Evolutionary conservation across 2,329 filamentous ascomycete genomes (phyloP), one percentile per base, ranked within the genome.

Genomic region (Monilinia aucupariae): DNA sequence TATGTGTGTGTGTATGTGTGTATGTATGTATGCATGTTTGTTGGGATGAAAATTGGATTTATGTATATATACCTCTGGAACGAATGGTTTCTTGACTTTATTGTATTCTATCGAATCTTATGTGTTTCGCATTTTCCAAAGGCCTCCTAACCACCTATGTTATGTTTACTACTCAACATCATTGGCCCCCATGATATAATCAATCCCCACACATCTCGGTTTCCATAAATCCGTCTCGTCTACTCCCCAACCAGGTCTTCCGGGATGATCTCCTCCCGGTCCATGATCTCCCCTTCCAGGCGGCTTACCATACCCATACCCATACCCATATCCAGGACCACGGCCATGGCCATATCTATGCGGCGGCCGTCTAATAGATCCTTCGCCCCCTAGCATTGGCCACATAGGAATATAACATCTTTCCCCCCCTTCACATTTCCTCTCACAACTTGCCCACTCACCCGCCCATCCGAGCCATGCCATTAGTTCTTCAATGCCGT

Each of bases 391-490:
- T 10, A 71, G 64, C 64, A 79, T 65, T 2, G 80, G 80, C 80
- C 79, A 82, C 76, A 81, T 82, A 1, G 80, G 79, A 47, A 82
- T 79, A 64, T 76, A 80, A 66, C 80, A 81, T 15, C 75, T 73
- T 67, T 81, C 77, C 62, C 78, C 75, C 69, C 73, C 75, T 4
- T 66, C 75, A 63, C 79, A 81, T 48, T 74, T 73, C 37, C 74
- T 68, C 3, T 74, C 65, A 64, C 79, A 81, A 10, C 73, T 71
- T 1, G 75, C 72, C 69, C 77, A 80, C 69, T 80, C 76, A 34
- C 78, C 77, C 43, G 76, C 78, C 80, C 80, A 82, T 6, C 79
- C 80, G 0, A 81, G 72, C 79, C 80, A 82, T 1, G 80, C 78
- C 68, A 77, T 76, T 13, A 82, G 68, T 65, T 79, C 75, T 52